Conservation (phyloP, 2,329 filamentous ascomycete genomes). For the Penicillium fuscoglaucum region DNA sequence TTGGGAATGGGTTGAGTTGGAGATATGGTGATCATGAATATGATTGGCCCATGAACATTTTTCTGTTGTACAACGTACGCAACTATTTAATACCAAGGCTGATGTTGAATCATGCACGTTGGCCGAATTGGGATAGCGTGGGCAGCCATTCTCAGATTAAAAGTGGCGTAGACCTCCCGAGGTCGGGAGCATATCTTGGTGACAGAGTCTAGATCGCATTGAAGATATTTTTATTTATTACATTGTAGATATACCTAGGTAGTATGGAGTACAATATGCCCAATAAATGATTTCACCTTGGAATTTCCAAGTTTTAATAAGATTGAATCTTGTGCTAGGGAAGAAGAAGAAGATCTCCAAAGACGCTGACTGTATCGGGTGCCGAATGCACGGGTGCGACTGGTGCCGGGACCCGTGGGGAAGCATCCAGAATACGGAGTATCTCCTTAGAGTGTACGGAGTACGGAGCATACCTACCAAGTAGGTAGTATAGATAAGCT, state of each 20-base stretch:
- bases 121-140: conserved; percentile 4
- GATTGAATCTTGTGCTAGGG: background rate
- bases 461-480: background rate
- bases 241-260: background rate
- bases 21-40: background rate
- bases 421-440: background rate
- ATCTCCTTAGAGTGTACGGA: background rate
- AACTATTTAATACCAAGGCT: background rate
- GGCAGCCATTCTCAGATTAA: background rate
- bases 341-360: background rate
- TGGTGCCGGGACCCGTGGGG: background rate
- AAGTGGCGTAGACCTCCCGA: background rate
- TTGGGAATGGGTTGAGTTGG: conserved; percentile 1
- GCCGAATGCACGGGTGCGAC: background rate
- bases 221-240: too few relatives aligned
- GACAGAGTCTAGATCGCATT: background rate
- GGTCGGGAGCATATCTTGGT: background rate
- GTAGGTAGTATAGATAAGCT: background rate
- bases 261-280: background rate
- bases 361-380: background rate
- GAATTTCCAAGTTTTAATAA: background rate
- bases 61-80: background rate
- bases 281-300: background rate
- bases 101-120: conserved; percentile 9
- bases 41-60: conserved; percentile 1